Base-by-base conservation (phyloP, 306 rosid genomes). In the Trichosanthes truncata region DNA sequence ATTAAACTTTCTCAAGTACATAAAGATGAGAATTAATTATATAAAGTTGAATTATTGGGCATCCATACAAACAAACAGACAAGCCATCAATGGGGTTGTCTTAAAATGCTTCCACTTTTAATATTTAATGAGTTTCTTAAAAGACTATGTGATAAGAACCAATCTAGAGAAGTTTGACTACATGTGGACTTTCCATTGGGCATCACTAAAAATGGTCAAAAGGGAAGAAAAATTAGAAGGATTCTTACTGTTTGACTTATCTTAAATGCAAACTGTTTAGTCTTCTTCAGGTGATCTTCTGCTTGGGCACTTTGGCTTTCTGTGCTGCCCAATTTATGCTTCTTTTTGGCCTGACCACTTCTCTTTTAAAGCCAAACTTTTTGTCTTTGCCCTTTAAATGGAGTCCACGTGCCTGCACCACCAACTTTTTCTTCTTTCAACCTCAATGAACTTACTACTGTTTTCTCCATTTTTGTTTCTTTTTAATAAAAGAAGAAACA, bases 351-450 rank as follows among this genome's bases (percentile, higher is more conserved):
- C 55, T 73, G 66, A 53, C 84, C 81, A 79, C 82, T 86, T 17
- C 77, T 79, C 66, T 63, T 82, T 82, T 66, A 46, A 62, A 77
- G 83, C 49, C 77, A 55, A 80, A 66, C 89, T 85, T 79, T 81
- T 79, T 74, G 84, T 80, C 71, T 81, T 83, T 89, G 77, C 91
- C 79, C 72, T 8, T 71, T 80, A 89, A 82, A 49, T 92, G 96
- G 89, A 80, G 81, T 90, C 96, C 96, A 92, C 90, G 84, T 90
- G 90, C 76, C 33, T 89, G 89, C 91, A 85, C 90, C 89, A 61
- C 90, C 89, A 61, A 76, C 76, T 81, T 81, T 74, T 55, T 36
- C 60, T 38, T 80, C 60, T 74, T 23, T 11, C 40, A 80, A 48
- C 56, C 68, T 29, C 26, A 55, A 41, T 76, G 60, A 52, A 82